Percentiles rank a stretch among this genome's conserved stretches.
These are phyloP conservation scores for Phytophthora pseudosyringae DNA, from an alignment of 352 stramenopile genomes.

Conservation along the genomic window DNA sequence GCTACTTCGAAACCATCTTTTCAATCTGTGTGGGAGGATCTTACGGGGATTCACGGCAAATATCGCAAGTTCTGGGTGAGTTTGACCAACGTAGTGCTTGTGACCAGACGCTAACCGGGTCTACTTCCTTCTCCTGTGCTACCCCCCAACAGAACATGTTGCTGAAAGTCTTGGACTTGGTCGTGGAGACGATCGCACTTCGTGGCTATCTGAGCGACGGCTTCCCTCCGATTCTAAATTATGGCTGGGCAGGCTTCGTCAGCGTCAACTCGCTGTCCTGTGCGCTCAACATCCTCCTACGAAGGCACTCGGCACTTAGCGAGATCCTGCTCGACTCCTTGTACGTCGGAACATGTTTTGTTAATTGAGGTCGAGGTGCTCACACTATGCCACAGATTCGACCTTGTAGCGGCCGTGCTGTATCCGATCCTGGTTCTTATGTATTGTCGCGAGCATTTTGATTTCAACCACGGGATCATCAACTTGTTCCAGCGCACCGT, in stretches of 20 bases:
- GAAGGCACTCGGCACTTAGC: slow-evolving; percentile 17
- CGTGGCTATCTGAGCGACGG: slow-evolving; percentile 30
- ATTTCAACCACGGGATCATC: slow-evolving; percentile 39
- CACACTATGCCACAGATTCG: too few species aligned
- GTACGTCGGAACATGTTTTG: too few species aligned
- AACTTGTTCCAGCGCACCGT: slow-evolving; percentile 26
- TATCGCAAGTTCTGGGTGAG: slow-evolving; percentile 44
- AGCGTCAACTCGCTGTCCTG: slow-evolving; percentile 23
- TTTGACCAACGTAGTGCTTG: too few species aligned
- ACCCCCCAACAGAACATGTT: slow-evolving; percentile 33
- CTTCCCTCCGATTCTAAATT: slow-evolving; percentile 14
- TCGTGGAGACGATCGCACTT: slow-evolving; percentile 31
- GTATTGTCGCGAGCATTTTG: slow-evolving; percentile 32
- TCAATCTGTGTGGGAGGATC: too few species aligned
- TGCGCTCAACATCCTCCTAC: slow-evolving; percentile 11
- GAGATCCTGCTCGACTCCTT: slow-evolving; percentile 42
- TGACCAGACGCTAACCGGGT: too few species aligned
- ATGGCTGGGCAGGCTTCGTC: slow-evolving; percentile 9
- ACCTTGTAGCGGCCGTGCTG: slow-evolving; percentile 36
- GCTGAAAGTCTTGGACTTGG: slow-evolving; percentile 36
- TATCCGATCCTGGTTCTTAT: slow-evolving; percentile 33
- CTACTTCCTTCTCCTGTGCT: too few species aligned
- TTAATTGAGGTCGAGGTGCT: too few species aligned
- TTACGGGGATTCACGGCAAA: slow-evolving; percentile 31
- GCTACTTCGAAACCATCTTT: too few species aligned